These are phyloP conservation scores for Cochliopodium minus DNA, from an alignment of 208 protist genomes.

Conservation along the genomic window DNA sequence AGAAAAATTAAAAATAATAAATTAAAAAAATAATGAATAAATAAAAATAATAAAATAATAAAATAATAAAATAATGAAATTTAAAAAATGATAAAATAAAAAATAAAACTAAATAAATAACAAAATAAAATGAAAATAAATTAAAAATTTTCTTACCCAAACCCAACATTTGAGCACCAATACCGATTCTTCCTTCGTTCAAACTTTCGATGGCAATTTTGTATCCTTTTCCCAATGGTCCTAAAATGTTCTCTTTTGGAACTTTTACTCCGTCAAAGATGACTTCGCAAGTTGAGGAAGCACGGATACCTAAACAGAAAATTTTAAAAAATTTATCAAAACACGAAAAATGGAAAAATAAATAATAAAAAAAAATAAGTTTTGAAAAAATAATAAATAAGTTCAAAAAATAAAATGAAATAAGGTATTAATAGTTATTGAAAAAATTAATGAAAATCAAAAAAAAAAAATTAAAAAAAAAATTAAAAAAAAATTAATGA, in stretches of 20 bases:
- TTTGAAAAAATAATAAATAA: too few relatives aligned
- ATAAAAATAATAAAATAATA: too few relatives aligned
- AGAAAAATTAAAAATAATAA: too few relatives aligned
- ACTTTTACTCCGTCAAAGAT: conserved; percentile 64
- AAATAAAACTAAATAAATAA: too few relatives aligned
- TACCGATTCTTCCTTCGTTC: conserved; percentile 81
- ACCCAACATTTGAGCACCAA: conserved; percentile 74
- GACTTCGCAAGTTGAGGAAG: conserved; percentile 77
- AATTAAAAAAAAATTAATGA: neutral
- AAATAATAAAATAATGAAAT: neutral
- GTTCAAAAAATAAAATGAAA: too few relatives aligned
- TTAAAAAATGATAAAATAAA: too few relatives aligned
- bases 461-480: neutral
- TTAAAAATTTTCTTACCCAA: conserved; percentile 27
- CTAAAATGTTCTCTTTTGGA: conserved; percentile 44
- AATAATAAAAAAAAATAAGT: too few relatives aligned
- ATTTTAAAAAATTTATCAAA: neutral
- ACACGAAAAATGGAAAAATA: too few relatives aligned
- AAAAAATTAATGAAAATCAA: too few relatives aligned
- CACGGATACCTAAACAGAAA: conserved; percentile 38
- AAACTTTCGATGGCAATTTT: conserved; percentile 73
- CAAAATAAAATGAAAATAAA: neutral
- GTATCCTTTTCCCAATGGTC: conserved; percentile 71
- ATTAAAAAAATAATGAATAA: too few relatives aligned
- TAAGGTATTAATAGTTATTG: too few relatives aligned